Base-by-base conservation (phyloP, 148 eudicot species). In the Linanthus parryae region DNA sequence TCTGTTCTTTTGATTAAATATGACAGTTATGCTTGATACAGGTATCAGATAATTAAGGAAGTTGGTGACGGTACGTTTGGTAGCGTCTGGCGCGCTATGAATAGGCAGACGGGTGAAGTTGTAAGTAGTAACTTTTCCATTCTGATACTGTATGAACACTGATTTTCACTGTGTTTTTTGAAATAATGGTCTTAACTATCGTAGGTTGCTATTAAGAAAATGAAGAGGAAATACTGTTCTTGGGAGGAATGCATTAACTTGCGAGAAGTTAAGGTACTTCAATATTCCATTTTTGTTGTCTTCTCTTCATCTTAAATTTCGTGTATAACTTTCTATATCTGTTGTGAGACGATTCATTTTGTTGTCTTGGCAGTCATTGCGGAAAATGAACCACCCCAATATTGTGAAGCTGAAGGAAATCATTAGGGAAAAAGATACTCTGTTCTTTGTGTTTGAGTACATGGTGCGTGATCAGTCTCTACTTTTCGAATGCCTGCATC, bases 21-120 rank as follows among this genome's bases (percentile, higher is more conserved):
- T 54, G 15, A 27, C 41, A 37, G 21, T 19, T 48, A 2, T 67
- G 40, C 54, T 10, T 45, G 18, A 23, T 42, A 34, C 71, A 91
- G 95, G 74, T 91, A 81, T 69, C 74, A 71, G 58, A 54, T 81
- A 36, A 78, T 83, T 18, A 91, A 81, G 63, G 86, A 83, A 77
- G 89, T 91, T 69, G 98, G 98, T 63, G 86, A 81, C 60, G 98
- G 98, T 58, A 81, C 95, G 17, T 91, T 83, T 68, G 95, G 98
- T 41, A 74, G 65, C 62, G 95, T 91, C 50, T 91, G 98, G 95
- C 76, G 77, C 60, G 98, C 98, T 56, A 61, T 86, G 41, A 81
- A 76, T 82, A 91, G 75, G 76, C 86, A 78, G 59, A 76, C 73
- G 63, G 87, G 84, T 41, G 94, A 91, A 86, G 81, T 86, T 71